Evolutionary conservation across 441 rosid species (phyloP).

Genomic region (Erysimum cheiri): DNA sequence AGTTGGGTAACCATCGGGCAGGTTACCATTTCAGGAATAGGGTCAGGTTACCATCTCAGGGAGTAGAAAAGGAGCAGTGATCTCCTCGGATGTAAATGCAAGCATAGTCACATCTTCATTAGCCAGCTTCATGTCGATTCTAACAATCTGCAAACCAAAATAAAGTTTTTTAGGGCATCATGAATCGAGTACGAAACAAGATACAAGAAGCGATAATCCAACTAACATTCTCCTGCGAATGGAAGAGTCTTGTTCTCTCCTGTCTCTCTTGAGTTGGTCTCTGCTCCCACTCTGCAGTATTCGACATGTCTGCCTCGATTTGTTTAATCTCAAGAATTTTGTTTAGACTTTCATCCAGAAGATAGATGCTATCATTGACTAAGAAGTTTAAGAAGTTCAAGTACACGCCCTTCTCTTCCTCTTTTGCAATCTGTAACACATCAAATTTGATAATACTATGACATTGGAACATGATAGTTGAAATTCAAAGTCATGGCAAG

Average conservation of each 20-base stretch:
- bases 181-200: slow-evolving; percentile 9
- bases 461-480: slow-evolving; percentile 2
- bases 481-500: slow-evolving; percentile 24
- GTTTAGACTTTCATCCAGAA: slow-evolving; percentile 98
- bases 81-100: slow-evolving; percentile 94
- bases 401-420: slow-evolving; percentile 99
- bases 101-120: slow-evolving; percentile 98
- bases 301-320: slow-evolving; percentile 96
- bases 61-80: slow-evolving; percentile 92
- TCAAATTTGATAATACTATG: not conserved
- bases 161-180: slow-evolving; percentile 8
- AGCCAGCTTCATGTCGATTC: slow-evolving; percentile 96
- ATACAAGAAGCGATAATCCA: slow-evolving; percentile 15
- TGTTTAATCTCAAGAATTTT: slow-evolving; percentile 95
- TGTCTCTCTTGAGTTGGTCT: slow-evolving; percentile 97
- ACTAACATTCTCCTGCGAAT: slow-evolving; percentile 95
- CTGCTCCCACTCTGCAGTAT: slow-evolving; percentile 89
- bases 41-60: slow-evolving; percentile 87
- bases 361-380: slow-evolving; percentile 96
- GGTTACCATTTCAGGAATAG: slow-evolving; percentile 10
- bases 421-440: slow-evolving; percentile 87
- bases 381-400: slow-evolving; percentile 96
- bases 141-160: slow-evolving; percentile 68
- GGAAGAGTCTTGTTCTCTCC: slow-evolving; percentile 93
- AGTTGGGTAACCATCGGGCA: slow-evolving; percentile 8